Base-by-base conservation (phyloP, 345 rosid genomes). In the Hirschfeldia incana region DNA sequence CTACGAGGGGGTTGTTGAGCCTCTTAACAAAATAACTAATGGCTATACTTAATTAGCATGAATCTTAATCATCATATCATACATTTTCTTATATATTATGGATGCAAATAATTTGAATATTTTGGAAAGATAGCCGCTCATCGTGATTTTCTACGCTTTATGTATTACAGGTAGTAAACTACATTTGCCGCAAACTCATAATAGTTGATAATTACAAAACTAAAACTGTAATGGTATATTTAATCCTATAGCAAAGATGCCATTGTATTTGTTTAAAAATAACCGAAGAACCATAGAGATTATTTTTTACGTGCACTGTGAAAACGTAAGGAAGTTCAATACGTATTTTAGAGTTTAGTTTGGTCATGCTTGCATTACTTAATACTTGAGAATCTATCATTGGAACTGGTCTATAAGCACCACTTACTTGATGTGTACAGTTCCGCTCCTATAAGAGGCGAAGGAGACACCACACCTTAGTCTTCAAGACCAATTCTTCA, bases 391-490 rank as follows among this genome's bases (percentile, higher is more conserved):
- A 78, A 71, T 67, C 39, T 28, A 67, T 79, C 65, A 67, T 46
- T 79, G 33, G 74, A 79, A 21, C 36, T 34, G 30, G 62, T 67
- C 21, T 21, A 60, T 60, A 72, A 79, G 21, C 21, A 59, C 82
- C 58, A 79, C 78, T 39, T 9, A 64, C 71, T 65, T 78, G 68
- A 72, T 71, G 67, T 44, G 27, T 73, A 72, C 68, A 67, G 13
- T 59, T 62, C 68, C 42, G 78, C 32, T 70, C 61, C 46, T 70
- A 64, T 33, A 36, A 65, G 42, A 65, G 42, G 68, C 53, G 80
- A 73, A 57, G 70, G 7, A 67, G 85, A 83, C 80, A 76, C 55
- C 44, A 34, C 76, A 83, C 75, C 86, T 85, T 34, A 67, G 83
- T 60, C 81, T 65, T 64, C 32, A 62, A 80, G 72, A 70, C 79